Conservation (phyloP, 495 filamentous ascomycete genomes). For the Wilcoxina mikolae region DNA sequence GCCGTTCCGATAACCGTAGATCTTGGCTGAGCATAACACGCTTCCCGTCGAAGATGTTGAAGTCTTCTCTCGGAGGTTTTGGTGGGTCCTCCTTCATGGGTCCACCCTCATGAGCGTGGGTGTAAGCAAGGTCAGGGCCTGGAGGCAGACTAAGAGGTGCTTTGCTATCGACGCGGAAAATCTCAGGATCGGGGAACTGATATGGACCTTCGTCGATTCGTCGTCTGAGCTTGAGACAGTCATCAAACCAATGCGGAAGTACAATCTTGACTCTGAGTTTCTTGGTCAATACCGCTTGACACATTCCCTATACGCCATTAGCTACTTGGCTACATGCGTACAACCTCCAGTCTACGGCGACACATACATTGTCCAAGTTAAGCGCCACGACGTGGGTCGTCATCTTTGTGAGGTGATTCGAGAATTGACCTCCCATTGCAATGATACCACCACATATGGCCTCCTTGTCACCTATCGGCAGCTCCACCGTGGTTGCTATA, state of each 20-base stretch:
- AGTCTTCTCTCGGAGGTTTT: slow-evolving; percentile 12
- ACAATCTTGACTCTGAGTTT: slow-evolving; percentile 62
- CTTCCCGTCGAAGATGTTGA: slow-evolving; percentile 53
- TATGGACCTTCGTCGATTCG: slow-evolving; percentile 82
- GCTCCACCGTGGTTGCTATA: slow-evolving; percentile 53
- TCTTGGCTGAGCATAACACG: slow-evolving; percentile 57
- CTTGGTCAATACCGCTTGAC: slow-evolving; percentile 45
- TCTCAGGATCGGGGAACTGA: slow-evolving; percentile 70
- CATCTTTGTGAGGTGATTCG: slow-evolving; percentile 47
- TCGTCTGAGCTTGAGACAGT: slow-evolving; percentile 80
- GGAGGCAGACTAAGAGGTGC: slow-evolving; percentile 14
- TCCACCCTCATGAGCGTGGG: slow-evolving; percentile 22
- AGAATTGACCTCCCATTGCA: slow-evolving; percentile 75
- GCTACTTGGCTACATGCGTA: background rate
- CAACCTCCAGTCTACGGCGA: too few species aligned
- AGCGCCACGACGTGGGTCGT: slow-evolving; percentile 85
- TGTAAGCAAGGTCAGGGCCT: slow-evolving; percentile 23
- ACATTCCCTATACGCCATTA: slow-evolving; percentile 42
- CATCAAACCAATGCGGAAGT: slow-evolving; percentile 98
- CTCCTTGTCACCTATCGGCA: slow-evolving; percentile 81
- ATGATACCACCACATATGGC: slow-evolving; percentile 79
- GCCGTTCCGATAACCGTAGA: slow-evolving; percentile 48
- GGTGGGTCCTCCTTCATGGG: slow-evolving; percentile 20
- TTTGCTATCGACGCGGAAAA: slow-evolving; percentile 29
- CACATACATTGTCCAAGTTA: slow-evolving; percentile 45